Base-by-base conservation (phyloP, 352 stramenopile genomes). In the Pythium angustatum region DNA sequence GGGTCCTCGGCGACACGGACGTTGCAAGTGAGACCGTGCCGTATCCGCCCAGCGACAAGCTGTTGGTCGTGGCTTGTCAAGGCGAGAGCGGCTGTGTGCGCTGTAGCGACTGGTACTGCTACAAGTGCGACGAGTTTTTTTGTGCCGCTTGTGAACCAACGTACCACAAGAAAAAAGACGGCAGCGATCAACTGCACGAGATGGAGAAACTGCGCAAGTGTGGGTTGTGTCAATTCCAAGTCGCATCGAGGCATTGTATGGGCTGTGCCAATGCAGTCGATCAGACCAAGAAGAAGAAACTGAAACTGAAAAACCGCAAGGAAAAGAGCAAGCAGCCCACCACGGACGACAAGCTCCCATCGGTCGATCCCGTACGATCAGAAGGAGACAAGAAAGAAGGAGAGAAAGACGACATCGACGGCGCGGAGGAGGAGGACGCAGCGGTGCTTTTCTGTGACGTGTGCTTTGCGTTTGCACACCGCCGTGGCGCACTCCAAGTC, bases 101-200 rank as follows among this genome's bases (percentile, higher is more conserved):
- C 15, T 87, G 79, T 49, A 81, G 79, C n/a, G 69, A 87, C 54
- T 86, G 66, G 72, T 77, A 81, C 8, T 91, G 78, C 51, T 82
- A 78, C 48, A 62, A 75, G 51, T 91, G 83, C 58, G 72, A 85
- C 26, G 76, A 87, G 51, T 78, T 53, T 47, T 88, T 91, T 53
- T 91, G 83, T 57, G 30, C 36, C 1, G 44, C 49, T 1, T 91
- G 83, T 49, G 62, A 85, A 15, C 36, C 33, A 0, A 62, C 52
- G 6, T 87, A 76, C 38, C 80, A 67, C 51, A 83, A 77, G 24
- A 40, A 59, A 17, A 54, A 72, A 45, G 74, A 77, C 30, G 17
- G 11, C 34, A 22, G n/a, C n/a, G n/a, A n/a, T n/a, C n/a, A 34
- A 11, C 31, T 19, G 12, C 56, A 57, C 22, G 31, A 70, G 66